Percentiles rank a stretch among this genome's conserved stretches.
Evolutionary conservation across 371 early-diverging fungal species (phyloP).

Genomic region (Mucor indicus): DNA sequence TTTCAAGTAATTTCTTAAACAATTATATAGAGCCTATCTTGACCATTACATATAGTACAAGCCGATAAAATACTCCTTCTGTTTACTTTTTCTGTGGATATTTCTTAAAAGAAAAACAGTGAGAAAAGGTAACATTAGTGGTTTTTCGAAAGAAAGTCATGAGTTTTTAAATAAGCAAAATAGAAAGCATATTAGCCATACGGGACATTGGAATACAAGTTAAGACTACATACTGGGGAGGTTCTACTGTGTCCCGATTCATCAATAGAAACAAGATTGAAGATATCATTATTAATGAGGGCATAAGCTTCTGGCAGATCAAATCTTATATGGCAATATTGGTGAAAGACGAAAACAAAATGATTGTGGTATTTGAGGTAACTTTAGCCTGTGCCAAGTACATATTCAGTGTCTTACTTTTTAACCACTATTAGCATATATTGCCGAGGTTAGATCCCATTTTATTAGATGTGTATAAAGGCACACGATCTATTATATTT

Average conservation of each 20-base stretch:
- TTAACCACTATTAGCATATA: slow-evolving; percentile 36
- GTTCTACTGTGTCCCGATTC: slow-evolving; percentile 54
- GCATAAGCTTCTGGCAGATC: slow-evolving; percentile 71
- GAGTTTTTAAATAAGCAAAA: background rate
- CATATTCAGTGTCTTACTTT: background rate
- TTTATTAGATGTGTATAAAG: slow-evolving; percentile 54
- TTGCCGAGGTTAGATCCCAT: slow-evolving; percentile 51
- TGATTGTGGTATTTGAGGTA: slow-evolving; percentile 75
- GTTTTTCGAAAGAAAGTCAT: background rate
- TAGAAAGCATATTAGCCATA: slow-evolving; percentile 64
- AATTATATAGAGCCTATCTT: background rate
- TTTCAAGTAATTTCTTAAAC: background rate
- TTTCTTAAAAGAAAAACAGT: slow-evolving; percentile 6
- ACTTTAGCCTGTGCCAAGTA: background rate
- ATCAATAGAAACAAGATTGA: slow-evolving; percentile 61
- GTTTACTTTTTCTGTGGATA: background rate
- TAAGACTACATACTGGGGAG: slow-evolving; percentile 57
- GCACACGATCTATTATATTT: slow-evolving; percentile 54
- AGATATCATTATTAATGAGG: slow-evolving; percentile 75
- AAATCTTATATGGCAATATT: slow-evolving; percentile 73
- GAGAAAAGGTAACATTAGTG: background rate
- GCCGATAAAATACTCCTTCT: background rate
- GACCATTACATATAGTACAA: background rate
- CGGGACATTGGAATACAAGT: slow-evolving; percentile 72
- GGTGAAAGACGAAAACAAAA: slow-evolving; percentile 55